Base-by-base conservation (phyloP, 441 rosid genomes). In the Jatropha podagrica region DNA sequence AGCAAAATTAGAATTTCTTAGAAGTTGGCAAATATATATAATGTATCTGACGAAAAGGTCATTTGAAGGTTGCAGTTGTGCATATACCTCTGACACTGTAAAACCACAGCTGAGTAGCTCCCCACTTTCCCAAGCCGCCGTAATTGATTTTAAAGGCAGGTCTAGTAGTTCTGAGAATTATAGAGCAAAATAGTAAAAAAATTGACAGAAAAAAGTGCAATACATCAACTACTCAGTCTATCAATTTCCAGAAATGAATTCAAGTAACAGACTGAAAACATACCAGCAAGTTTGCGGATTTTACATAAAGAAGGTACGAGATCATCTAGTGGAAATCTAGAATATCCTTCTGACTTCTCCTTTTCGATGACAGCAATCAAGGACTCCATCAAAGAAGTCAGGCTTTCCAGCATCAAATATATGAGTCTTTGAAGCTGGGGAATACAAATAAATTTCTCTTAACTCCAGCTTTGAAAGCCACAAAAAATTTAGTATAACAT, bases 221-320 rank as follows among this genome's bases (percentile, higher is more conserved):
- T 12, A 42, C 56, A 78, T 20, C 12, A 51, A 52, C 5, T 59
- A n/a, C 44, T 40, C 12, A 8, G 6, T 37, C 11, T 18, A 70
- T 55, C 20, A 62, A 58, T 64, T 72, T 80, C 67, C 72, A 66
- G 18, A 26, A 65, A 73, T 8, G 63, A 73, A 67, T 46, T 55
- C 64, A 65, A 65, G 71, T 46, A 72, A 78, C 40, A 72, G 67
- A 64, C 9, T 56, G 62, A 66, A 77, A 78, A 77, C 88, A 72
- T 88, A 75, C 98, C 98, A 86, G 95, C 96, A 69, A 96, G 86
- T 89, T 94, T 96, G 48, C 88, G 92, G 72, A 91, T 87, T 89
- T 89, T 94, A 41, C 80, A 49, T 66, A 92, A 83, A 78, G 97
- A 96, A 51, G 98, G 98, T 76, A 92, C 83, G 64, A 88, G 81